Base-by-base conservation (phyloP, 2,329 filamentous ascomycete species). In the Aspergillus sp. region DNA sequence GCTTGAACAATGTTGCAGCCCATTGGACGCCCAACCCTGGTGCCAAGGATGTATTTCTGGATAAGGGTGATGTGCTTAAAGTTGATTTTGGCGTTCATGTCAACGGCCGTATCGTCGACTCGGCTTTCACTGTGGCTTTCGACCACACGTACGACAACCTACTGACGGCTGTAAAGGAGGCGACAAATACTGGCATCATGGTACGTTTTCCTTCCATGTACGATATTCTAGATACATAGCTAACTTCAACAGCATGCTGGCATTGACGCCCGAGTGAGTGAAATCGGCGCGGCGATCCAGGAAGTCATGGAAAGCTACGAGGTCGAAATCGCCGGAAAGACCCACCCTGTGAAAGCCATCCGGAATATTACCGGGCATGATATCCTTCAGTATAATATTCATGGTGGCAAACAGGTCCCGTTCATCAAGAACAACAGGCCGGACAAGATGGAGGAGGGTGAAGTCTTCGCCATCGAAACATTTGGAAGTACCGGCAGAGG, bases 71-170 rank as follows among this genome's bases (percentile, higher is more conserved):
- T 72, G 90, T 96, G 38, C 84, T 94, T 83, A 93, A 91, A 76
- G 87, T 93, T 7, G 90, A 94, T 70, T 90, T 92, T 70, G 90
- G 90, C 52, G 90, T 93, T 30, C 90, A 94, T 73, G 84, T 93
- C 70, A 90, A 90, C 70, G 90, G 90, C 3, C 84, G 87, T 66
- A 94, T 93, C 71, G 89, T 93, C 60, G 90, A 94, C 78, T 90
- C 87, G 65, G 90, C 90, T 5, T 94, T 92, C 72, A 93, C 90
- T 8, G 82, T 93, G 76, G 83, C 89, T 0, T 93, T 91, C 71
- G 88, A 93, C 69, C 86, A 84, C 23, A 84, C 83, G 65, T 93
- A 91, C 75, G 89, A 93, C 74, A 88, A 88, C 70, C 81, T 94
- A 27, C 83, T 94, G 38, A 82, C 84, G 48, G 88, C 90, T 3